Evolutionary conservation across 129 eudicot species (phyloP), one percentile per base, ranked within the genome.

Genomic region (Artemisia annua): DNA sequence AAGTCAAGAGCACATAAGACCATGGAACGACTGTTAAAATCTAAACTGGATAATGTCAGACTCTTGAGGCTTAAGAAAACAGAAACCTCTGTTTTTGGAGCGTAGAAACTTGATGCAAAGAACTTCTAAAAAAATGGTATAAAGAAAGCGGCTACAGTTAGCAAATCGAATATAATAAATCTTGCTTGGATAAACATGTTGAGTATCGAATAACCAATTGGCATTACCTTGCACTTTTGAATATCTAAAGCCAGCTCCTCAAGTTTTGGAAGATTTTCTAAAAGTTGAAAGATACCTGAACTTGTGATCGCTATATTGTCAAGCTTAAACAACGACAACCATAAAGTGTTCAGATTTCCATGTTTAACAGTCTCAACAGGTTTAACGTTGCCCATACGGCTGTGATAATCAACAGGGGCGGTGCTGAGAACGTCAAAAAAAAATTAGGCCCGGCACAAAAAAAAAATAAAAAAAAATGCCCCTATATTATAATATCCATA

Each of bases 281-380:
- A 7, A 56, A 56, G 26, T 10, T 56, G 22, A 56, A 56, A 17
- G 62, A 56, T 56, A 56, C 18, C 4, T 11, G 58, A 20, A 20
- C 44, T 67, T 20, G 39, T 48, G 10, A 22, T 15, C 43, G 55
- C 48, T 3, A 63, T 63, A 8, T 3, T 7, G 3, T n/a, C 72
- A 67, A 67, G 59, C 8, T 3, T 14, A 48, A n/a, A 4, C 44
- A 48, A 67, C 0, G 2, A 56, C 44, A 57, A 43, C 14, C 44
- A 39, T 71, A 56, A 59, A 11, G 14, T 20, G 57, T 71, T 70
- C 4, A 70, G 75, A 35, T 70, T 53, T 32, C 13, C 30, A 46
- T 43, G 13, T 67, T 63, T 63, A 3, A 50, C 63, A 48, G 17
- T 14, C 49, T 60, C 59, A 60, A 3, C 3, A 3, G 46, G 69